Conservation (phyloP, 805 yeast species). For the Monosporozyma siamensis region DNA sequence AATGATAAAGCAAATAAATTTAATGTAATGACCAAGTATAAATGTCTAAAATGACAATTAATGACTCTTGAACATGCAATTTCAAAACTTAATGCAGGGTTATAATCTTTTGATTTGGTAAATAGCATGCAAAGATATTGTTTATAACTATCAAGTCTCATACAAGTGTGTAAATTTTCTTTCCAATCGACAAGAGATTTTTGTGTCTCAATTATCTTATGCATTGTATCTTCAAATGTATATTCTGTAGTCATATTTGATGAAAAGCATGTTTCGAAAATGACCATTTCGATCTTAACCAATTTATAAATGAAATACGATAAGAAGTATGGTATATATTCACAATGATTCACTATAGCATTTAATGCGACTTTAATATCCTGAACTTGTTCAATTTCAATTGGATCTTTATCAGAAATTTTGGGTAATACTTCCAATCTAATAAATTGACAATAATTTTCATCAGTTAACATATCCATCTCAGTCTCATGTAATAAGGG, state of each 20-base stretch:
- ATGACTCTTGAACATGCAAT: constrained; percentile 17
- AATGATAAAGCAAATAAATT: constrained; percentile 17
- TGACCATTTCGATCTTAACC: constrained; percentile 11
- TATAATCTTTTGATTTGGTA: constrained; percentile 12
- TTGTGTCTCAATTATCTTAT: constrained; percentile 12
- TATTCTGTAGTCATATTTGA: constrained; percentile 11
- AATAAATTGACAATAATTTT: constrained; percentile 14
- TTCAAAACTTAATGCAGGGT: constrained; percentile 15
- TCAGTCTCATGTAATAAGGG: constrained; percentile 17
- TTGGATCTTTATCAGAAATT: constrained; percentile 4
- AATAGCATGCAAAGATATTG: constrained; percentile 16
- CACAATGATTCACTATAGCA: constrained; percentile 12
- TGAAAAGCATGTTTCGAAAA: constrained; percentile 16
- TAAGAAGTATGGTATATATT: constrained; percentile 15
- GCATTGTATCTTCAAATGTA: constrained; percentile 19
- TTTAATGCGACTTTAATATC: constrained; percentile 13
- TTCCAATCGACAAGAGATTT: constrained; percentile 18
- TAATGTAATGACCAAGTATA: constrained; percentile 13
- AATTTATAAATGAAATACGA: constrained; percentile 17
- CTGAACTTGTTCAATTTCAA: constrained; percentile 9
- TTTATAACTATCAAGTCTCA: constrained; percentile 16
- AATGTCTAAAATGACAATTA: constrained; percentile 18
- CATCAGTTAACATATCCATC: constrained; percentile 18
- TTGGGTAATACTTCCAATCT: constrained; percentile 8
- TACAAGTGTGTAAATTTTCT: constrained; percentile 15